These are phyloP conservation scores for Ganoderma sp. DNA, from an alignment of 1,284 basidiomycete species.

Conservation along the genomic window DNA sequence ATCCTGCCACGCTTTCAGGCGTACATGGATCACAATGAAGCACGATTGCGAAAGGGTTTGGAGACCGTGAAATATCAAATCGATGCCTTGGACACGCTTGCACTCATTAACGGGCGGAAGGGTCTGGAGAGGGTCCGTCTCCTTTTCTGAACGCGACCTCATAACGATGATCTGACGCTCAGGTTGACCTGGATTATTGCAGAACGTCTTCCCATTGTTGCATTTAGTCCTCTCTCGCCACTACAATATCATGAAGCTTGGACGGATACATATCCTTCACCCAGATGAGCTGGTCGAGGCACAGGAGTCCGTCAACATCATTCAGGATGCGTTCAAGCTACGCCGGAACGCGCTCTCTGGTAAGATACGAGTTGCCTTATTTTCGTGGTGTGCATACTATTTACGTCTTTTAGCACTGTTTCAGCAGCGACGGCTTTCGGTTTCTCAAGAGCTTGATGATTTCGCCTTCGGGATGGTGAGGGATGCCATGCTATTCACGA, in stretches of 20 bases:
- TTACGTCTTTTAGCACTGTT: slow-evolving; percentile 27
- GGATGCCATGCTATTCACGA: not conserved
- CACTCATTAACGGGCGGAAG: slow-evolving; percentile 32
- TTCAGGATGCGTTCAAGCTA: slow-evolving; percentile 19
- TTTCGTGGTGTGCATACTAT: not conserved
- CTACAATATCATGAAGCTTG: slow-evolving; percentile 33
- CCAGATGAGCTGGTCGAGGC: slow-evolving; percentile 29
- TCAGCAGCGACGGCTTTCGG: slow-evolving; percentile 32
- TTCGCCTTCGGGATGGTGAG: slow-evolving; percentile 34
- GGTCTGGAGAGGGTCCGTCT: slow-evolving; percentile 34
- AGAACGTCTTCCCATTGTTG: slow-evolving; percentile 36
- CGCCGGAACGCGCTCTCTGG: slow-evolving; percentile 3
- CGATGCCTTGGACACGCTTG: slow-evolving; percentile 36
- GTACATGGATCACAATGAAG: slow-evolving; percentile 31
- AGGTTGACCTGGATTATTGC: not conserved
- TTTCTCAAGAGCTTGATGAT: slow-evolving; percentile 29
- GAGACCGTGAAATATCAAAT: slow-evolving; percentile 35
- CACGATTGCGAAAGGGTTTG: slow-evolving; percentile 34
- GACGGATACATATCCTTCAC: slow-evolving; percentile 28
- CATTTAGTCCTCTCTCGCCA: slow-evolving; percentile 37
- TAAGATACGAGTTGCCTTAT: not conserved
- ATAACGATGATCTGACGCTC: not conserved
- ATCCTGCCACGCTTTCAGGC: slow-evolving; percentile 29
- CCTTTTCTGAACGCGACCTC: not conserved
- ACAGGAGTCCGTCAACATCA: slow-evolving; percentile 10